A percentile compares a stretch with the other conserved stretches of the same genome.
phyloP scores from a whole-genome alignment of 139 green algal species.

The Tetradesmus obliquus region DNA sequence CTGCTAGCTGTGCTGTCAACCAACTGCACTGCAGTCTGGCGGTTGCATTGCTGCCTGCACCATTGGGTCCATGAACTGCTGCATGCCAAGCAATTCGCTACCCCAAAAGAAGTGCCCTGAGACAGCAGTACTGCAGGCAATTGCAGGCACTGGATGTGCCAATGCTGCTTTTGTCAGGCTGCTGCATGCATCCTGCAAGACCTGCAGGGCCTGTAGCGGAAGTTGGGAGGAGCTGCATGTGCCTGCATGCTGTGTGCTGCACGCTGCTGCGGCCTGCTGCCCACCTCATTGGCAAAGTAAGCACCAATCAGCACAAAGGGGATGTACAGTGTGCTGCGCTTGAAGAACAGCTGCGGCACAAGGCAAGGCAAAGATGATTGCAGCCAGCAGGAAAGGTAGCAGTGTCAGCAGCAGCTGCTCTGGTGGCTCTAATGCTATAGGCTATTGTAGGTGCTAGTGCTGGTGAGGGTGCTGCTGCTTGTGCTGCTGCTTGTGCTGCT shows the following conservation, averaged over 20 bases:
- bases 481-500: neutral
- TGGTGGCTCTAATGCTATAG: neutral
- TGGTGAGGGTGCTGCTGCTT: no score
- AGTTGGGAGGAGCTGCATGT: neutral
- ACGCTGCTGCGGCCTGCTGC: neutral
- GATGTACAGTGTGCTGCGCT: constrained; percentile 63
- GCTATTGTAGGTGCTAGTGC: neutral
- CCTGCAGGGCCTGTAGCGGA: no score
- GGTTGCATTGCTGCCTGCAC: no score
- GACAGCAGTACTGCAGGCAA: no score
- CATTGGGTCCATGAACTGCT: no score
- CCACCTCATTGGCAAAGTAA: constrained; percentile 66
- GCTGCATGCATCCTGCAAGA: no score
- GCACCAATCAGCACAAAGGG: constrained; percentile 60
- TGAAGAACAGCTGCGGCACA: constrained; percentile 57
- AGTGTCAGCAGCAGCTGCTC: neutral
- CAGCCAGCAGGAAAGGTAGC: neutral
- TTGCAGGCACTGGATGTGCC: no score
- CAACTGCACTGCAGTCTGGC: no score
- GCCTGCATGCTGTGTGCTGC: neutral
- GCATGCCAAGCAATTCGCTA: no score
- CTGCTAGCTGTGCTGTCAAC: no score
- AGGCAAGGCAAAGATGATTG: neutral
- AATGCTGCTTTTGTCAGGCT: no score
- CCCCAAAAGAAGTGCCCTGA: no score